Evolutionary conservation across 73 alveolate genomes (phyloP), one percentile per base, ranked within the genome.

Genomic region (Stentor coeruleus): DNA sequence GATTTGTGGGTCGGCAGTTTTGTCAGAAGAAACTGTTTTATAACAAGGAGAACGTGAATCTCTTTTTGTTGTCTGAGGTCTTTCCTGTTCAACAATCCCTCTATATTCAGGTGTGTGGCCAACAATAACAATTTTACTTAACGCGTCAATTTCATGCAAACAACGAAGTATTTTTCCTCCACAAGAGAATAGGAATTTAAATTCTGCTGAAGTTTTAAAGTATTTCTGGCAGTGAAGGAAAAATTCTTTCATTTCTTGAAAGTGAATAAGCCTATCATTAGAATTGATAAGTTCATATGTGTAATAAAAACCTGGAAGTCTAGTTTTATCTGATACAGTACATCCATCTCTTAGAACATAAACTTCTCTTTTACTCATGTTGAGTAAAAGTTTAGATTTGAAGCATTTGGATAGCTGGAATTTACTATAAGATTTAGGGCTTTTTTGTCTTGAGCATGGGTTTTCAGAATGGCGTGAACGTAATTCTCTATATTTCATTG

Each of bases 121-220:
- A 2, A 66, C 79, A 1, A 66, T 14, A 11, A 66, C 79, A 1
- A 66, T 31, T 2, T 66, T 66, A 26, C n/a, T 11, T 20, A 28
- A 37, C 1, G 26, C 15, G 2, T 37, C 49, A 26, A 66, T 26
- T 33, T 66, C 79, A 66, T 66, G 40, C 39, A 66, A 33, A 0
- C 40, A 66, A 28, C 79, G n/a, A 14, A 66, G 37, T 66, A 66
- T 11, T 66, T 66, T 66, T 2, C 79, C 79, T 28, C 33, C n/a
- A 26, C 49, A 20, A 11, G 36, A 28, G 33, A 66, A 66, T 28
- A 66, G 79, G 33, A 66, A 66, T 33, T 66, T 66, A 1, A 66
- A 31, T 31, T 66, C 37, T 0, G 1, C 33, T 33, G n/a, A 11
- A 1, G 40, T 0, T 66, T 66, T 66, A 66, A 66, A 11, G 20